phyloP scores from a whole-genome alignment of 2,329 filamentous ascomycete genomes.

The Plenodomus tracheiphilus region DNA sequence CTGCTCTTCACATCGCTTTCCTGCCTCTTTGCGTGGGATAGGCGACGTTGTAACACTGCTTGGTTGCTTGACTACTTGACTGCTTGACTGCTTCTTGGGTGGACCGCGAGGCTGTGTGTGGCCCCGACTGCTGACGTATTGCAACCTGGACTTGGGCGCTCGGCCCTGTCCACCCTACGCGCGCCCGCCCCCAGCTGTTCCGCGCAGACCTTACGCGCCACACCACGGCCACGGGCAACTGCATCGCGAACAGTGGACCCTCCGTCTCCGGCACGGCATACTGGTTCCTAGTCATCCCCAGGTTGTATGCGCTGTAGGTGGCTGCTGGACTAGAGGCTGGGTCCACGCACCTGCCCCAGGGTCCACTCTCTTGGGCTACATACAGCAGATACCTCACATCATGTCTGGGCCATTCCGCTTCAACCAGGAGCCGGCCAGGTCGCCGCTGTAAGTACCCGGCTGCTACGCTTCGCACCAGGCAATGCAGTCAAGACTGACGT shows the following conservation, averaged over 20 bases:
- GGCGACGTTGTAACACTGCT: not conserved
- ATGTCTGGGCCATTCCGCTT: conserved; percentile 50
- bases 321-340: conserved; percentile 14
- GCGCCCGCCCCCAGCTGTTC: not conserved
- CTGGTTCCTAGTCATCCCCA: too few relatives aligned
- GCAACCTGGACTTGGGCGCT: not conserved
- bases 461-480: not conserved
- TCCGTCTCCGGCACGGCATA: not conserved
- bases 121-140: not conserved
- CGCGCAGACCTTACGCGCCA: not conserved
- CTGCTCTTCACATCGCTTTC: not conserved
- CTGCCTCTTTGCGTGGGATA: not conserved
- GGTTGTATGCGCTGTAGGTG: conserved; percentile 22
- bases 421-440: conserved; percentile 39
- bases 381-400: conserved; percentile 11
- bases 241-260: not conserved
- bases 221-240: not conserved
- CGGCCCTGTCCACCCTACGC: not conserved
- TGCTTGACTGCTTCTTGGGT: too few relatives aligned
- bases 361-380: conserved; percentile 3
- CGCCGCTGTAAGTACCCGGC: conserved; percentile 41
- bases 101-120: not conserved
- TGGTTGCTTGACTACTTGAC: not conserved
- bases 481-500: conserved; percentile 13
- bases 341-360: conserved; percentile 12